Conservation (phyloP, 1,139 yeast genomes). For the Geotrichum candidum region DNA sequence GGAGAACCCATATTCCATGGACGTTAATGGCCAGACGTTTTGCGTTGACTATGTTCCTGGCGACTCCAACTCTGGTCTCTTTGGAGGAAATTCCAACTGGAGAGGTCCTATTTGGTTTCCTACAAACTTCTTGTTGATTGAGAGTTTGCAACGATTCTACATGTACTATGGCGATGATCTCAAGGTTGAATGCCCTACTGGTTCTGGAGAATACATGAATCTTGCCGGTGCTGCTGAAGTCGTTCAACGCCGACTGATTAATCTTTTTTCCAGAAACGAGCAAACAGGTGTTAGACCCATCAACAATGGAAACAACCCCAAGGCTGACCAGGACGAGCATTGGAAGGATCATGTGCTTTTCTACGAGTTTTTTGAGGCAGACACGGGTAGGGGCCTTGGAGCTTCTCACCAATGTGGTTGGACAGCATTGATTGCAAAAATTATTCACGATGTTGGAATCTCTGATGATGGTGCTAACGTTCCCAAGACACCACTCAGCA, state of each 20-base stretch:
- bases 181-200: conserved; percentile 86
- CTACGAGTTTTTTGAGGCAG: conserved; percentile 91
- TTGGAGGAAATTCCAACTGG: conserved; percentile 98
- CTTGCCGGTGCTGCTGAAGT: conserved; percentile 92
- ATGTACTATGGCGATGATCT: conserved; percentile 83
- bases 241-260: conserved; percentile 80
- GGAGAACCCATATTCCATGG: conserved; percentile 80
- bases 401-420: conserved; percentile 97
- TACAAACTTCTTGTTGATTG: conserved; percentile 79
- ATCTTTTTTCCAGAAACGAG: conserved; percentile 67
- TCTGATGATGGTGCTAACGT: conserved; percentile 36
- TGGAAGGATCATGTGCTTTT: conserved; percentile 77
- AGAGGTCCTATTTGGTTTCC: conserved; percentile 99
- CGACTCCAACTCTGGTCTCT: conserved; percentile 89
- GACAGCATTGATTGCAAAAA: conserved; percentile 91
- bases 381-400: conserved; percentile 91
- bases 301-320: conserved; percentile 53
- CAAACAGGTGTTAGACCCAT: conserved; percentile 66
- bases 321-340: conserved; percentile 61
- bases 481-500: conserved; percentile 35
- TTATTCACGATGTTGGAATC: conserved; percentile 87
- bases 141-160: conserved; percentile 82
- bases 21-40: conserved; percentile 72
- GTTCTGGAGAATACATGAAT: conserved; percentile 74
- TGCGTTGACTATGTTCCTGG: conserved; percentile 81